Evolutionary conservation across 1,139 yeast species (phyloP).

Genomic region (Yamadazyma mexicana): DNA sequence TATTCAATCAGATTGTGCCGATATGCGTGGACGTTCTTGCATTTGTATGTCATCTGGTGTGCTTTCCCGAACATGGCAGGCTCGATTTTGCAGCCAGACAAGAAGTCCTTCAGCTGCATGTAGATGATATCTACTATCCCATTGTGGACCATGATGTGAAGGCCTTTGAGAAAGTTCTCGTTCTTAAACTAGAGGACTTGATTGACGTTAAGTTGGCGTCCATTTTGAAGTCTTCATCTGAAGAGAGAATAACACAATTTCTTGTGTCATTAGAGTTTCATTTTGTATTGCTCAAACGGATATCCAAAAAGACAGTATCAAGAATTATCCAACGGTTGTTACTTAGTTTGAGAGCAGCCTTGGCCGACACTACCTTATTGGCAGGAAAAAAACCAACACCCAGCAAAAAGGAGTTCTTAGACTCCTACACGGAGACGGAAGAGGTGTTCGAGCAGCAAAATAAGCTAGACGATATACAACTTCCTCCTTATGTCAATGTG

Average conservation of each 20-base stretch:
- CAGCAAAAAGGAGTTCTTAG: constrained; percentile 8
- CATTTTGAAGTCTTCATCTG: constrained; percentile 29
- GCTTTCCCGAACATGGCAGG: constrained; percentile 17
- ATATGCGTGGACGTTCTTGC: constrained; percentile 32
- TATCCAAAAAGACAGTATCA: not conserved
- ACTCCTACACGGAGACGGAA: constrained; percentile 11
- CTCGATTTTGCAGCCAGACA: constrained; percentile 13
- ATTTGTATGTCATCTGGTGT: constrained; percentile 13
- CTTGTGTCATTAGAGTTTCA: constrained; percentile 33
- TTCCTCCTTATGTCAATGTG: constrained; percentile 43
- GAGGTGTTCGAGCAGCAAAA: constrained; percentile 20
- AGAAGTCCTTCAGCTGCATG: constrained; percentile 8
- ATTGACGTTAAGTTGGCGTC: constrained; percentile 23
- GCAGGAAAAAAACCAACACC: not conserved
- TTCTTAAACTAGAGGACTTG: constrained; percentile 25
- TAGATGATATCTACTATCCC: constrained; percentile 3
- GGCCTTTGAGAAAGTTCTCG: constrained; percentile 14
- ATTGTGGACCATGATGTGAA: constrained; percentile 2
- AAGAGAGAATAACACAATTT: constrained; percentile 31
- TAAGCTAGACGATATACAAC: constrained; percentile 34
- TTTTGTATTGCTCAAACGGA: constrained; percentile 21
- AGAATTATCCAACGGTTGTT: constrained; percentile 4
- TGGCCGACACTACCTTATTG: constrained; percentile 6
- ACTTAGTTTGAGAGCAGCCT: constrained; percentile 4
- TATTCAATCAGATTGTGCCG: constrained; percentile 34